Conservation (phyloP, 305 asterid genomes). For the Fraxinus baroniana region DNA sequence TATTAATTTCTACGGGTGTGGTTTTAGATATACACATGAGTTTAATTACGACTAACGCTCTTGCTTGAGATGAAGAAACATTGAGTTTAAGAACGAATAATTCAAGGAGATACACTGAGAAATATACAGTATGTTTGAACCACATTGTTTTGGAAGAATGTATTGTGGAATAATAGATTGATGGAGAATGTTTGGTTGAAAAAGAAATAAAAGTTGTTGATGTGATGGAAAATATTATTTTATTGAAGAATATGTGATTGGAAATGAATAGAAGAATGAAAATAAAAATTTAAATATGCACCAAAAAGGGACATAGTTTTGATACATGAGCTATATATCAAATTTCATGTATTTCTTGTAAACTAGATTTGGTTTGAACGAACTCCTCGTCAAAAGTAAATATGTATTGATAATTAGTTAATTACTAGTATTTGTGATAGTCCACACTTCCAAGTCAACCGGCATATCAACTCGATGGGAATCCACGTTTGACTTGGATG, state of each 20-base stretch:
- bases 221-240: too few species aligned
- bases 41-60: background rate
- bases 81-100: background rate
- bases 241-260: too few species aligned
- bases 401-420: too few species aligned
- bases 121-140: too few species aligned
- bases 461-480: background rate
- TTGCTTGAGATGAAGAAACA: background rate
- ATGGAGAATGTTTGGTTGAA: too few species aligned
- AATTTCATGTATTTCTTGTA: background rate
- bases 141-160: too few species aligned
- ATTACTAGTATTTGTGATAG: background rate
- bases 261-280: too few species aligned
- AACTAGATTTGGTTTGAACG: background rate
- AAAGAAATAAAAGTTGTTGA: too few species aligned
- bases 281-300: too few species aligned
- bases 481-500: background rate
- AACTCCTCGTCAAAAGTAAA: background rate
- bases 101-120: background rate
- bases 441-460: background rate
- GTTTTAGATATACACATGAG: background rate
- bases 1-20: background rate
- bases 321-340: background rate
- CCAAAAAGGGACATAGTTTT: too few species aligned
- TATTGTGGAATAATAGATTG: too few species aligned